Percentiles rank a stretch among this genome's conserved stretches.
These are phyloP conservation scores for Termitomyces sp. DNA, from an alignment of 768 basidiomycete species.

Conservation along the genomic window DNA sequence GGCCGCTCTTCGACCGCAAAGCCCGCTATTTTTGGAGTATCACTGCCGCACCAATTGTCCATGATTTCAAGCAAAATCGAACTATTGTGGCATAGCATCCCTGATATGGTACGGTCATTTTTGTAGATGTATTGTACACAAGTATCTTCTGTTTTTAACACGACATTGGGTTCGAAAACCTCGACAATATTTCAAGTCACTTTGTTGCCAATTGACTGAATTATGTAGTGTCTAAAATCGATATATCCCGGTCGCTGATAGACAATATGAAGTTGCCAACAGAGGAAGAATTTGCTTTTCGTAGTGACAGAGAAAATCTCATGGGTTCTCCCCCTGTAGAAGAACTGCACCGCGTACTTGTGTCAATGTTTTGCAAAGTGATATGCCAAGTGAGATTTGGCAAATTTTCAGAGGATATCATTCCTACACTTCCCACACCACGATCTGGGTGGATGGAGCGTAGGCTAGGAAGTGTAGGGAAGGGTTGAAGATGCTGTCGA, in stretches of 20 bases:
- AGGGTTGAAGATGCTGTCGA: slow-evolving; percentile 47
- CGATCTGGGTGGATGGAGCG: not conserved
- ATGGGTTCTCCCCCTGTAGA: not conserved
- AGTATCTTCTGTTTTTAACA: not conserved
- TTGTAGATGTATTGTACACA: not conserved
- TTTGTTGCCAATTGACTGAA: not conserved
- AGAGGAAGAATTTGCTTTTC: slow-evolving; percentile 3
- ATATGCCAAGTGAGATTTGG: slow-evolving; percentile 16
- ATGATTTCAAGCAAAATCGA: too few species aligned
- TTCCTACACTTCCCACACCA: not conserved
- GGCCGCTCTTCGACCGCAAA: too few species aligned
- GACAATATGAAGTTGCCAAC: slow-evolving; percentile 5
- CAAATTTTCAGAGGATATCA: not conserved
- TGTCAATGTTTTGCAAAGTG: slow-evolving; percentile 4
- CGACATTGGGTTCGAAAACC: too few species aligned
- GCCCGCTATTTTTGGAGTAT: too few species aligned
- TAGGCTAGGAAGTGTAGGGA: slow-evolving; percentile 5
- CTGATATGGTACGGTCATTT: too few species aligned
- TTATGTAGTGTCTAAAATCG: not conserved
- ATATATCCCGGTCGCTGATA: slow-evolving; percentile 3
- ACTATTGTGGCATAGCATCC: too few species aligned
- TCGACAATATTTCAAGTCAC: not conserved
- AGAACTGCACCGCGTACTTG: not conserved
- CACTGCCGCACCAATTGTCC: too few species aligned
- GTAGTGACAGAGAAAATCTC: not conserved